phyloP scores from a whole-genome alignment of 73 alveolate species.

The Halteria grandinella region DNA sequence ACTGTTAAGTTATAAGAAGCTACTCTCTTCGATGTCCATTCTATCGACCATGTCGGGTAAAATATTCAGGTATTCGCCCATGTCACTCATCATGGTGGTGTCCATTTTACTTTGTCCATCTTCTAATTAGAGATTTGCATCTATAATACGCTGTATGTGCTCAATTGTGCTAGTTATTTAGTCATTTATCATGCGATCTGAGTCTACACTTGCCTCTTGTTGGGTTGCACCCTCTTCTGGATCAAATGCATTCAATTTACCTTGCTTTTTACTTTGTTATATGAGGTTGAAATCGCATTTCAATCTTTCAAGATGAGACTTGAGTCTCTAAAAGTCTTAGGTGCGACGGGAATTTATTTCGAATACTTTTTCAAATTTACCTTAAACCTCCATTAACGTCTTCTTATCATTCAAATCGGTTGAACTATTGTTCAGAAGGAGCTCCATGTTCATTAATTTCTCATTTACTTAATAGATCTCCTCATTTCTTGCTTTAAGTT shows the following conservation, averaged over 20 bases:
- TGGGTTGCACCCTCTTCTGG: constrained; percentile 15
- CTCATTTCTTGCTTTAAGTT: constrained; percentile 49
- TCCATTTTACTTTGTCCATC: constrained; percentile 18
- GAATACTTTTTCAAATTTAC: constrained; percentile 15
- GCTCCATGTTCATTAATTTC: constrained; percentile 27
- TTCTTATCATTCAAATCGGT: constrained; percentile 3
- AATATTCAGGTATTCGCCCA: constrained; percentile 29
- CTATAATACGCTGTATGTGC: neutral
- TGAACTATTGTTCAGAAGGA: constrained; percentile 13
- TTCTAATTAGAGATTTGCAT: neutral
- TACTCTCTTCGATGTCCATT: constrained; percentile 30
- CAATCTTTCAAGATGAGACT: constrained; percentile 48
- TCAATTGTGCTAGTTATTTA: constrained; percentile 24
- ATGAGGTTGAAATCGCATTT: constrained; percentile 56
- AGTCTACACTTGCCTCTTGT: constrained; percentile 34
- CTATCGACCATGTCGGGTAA: constrained; percentile 9
- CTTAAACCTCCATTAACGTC: constrained; percentile 33
- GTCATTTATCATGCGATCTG: constrained; percentile 43
- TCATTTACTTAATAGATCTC: constrained; percentile 66
- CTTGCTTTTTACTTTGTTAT: constrained; percentile 21
- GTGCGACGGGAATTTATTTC: neutral
- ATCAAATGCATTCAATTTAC: neutral
- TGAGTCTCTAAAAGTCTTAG: constrained; percentile 13
- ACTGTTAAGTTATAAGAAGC: too few relatives aligned
- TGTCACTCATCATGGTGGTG: constrained; percentile 43